Base-by-base conservation (phyloP, 352 stramenopile genomes). In the Globisporangium nunn region DNA sequence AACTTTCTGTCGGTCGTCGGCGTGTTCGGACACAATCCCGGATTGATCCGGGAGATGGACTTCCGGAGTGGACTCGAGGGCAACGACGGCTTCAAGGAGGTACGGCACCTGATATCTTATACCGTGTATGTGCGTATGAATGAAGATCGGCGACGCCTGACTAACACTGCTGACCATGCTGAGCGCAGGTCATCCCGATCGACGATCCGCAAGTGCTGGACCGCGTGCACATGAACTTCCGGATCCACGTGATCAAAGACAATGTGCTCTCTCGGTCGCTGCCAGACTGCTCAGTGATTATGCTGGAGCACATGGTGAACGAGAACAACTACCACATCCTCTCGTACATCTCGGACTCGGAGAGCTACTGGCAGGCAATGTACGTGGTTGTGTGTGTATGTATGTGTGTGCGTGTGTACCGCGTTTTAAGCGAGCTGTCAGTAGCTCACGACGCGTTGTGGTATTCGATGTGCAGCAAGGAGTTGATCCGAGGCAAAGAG, bases 171-270 rank as follows among this genome's bases (percentile, higher is more conserved):
- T 37, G 11, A 14, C 11, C 2, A 1, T 43, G 37, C 28, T 37
- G 61, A 33, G 0, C n/a, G 46, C 53, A 88, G 76, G 77, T 94
- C 45, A 79, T 94, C 29, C 68, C 78, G 0, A 90, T 94, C 65
- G 62, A 67, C 23, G 81, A 94, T 46, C 58, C 41, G 0, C 58
- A 40, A 40, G 73, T 94, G n/a, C 63, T 85, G 33, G 66, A 78
- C n/a, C 78, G 79, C 23, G 75, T 92, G 18, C 84, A 94, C 56
- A 78, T 88, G 64, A 94, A 94, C 65, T 94, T 85, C 54, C 84
- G 84, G 41, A 91, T 94, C 59, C 81, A 92, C 53, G 84, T 91
- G 54, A 88, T 94, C 59, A 94, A 92, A 52, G 84, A 94, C 62
- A 92, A 91, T 52, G 75, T 94, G 46, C 49, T 94, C 17, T 82